These are phyloP conservation scores for Anaeramoeba flamelloides DNA, from an alignment of 78 protist genomes.

Conservation along the genomic window DNA sequence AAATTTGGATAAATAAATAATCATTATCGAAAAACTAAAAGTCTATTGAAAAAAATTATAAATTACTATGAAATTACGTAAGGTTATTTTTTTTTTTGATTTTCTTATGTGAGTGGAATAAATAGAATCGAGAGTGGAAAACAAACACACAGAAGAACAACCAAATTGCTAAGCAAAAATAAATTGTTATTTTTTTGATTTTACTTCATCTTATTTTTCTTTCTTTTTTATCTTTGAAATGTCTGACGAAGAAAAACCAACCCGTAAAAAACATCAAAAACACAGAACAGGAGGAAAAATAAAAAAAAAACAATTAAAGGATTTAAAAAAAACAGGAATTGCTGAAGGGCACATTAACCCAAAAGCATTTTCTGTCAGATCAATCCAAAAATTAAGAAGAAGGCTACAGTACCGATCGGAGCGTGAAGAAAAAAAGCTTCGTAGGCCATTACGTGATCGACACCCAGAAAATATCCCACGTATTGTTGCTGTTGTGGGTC, in stretches of 20 bases:
- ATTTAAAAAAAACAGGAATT: neutral
- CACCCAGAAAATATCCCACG: neutral
- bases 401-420: neutral
- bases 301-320: neutral
- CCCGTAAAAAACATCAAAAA: neutral
- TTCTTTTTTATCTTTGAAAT: neutral
- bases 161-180: too few relatives aligned
- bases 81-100: too few relatives aligned
- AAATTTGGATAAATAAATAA: too few relatives aligned
- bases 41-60: too few relatives aligned
- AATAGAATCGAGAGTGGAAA: too few relatives aligned
- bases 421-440: neutral
- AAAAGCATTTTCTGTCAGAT: conserved; percentile 1
- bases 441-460: neutral
- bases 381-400: neutral
- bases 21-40: too few relatives aligned
- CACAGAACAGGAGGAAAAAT: neutral
- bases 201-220: neutral
- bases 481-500: neutral
- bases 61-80: too few relatives aligned
- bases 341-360: neutral
- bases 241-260: neutral
- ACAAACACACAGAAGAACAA: too few relatives aligned
- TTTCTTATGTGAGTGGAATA: too few relatives aligned
- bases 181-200: neutral